Evolutionary conservation across 768 basidiomycete species (phyloP).

Genomic region (Trametes villosa): DNA sequence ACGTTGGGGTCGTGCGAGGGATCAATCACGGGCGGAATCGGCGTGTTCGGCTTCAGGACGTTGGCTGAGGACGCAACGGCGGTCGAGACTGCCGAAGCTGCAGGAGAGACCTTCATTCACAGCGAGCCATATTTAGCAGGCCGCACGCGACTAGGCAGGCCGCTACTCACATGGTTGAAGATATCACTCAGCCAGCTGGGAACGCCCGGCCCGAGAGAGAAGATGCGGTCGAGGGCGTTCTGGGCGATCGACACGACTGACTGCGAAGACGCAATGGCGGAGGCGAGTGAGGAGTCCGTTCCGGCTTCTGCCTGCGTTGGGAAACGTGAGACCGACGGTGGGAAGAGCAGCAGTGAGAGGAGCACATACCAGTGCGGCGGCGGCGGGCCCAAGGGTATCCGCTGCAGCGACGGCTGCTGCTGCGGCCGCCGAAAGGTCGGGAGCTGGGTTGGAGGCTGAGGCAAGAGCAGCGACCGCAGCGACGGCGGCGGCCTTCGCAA

Average conservation of each 20-base stretch:
- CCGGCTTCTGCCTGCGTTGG: neutral
- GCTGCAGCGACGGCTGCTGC: neutral
- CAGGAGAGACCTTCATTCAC: constrained; percentile 7
- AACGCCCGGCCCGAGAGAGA: neutral
- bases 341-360: neutral
- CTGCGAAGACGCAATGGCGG: constrained; percentile 1
- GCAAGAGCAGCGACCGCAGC: neutral
- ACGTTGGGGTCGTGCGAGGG: constrained; percentile 4
- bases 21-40: constrained; percentile 1
- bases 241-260: neutral
- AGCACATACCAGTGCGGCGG: constrained; percentile 3
- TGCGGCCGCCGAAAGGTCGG: neutral
- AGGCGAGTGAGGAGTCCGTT: neutral
- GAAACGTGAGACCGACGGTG: neutral
- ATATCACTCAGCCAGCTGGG: neutral
- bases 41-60: neutral
- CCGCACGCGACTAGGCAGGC: too few species aligned
- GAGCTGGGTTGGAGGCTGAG: neutral
- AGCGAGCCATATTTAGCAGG: too few species aligned
- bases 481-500: neutral
- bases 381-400: neutral
- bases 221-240: neutral
- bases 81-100: neutral
- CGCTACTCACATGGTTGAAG: neutral
- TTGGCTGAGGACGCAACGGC: neutral